These are phyloP conservation scores for Volvariella volvacea DNA, from an alignment of 1,284 basidiomycete genomes.

Conservation along the genomic window DNA sequence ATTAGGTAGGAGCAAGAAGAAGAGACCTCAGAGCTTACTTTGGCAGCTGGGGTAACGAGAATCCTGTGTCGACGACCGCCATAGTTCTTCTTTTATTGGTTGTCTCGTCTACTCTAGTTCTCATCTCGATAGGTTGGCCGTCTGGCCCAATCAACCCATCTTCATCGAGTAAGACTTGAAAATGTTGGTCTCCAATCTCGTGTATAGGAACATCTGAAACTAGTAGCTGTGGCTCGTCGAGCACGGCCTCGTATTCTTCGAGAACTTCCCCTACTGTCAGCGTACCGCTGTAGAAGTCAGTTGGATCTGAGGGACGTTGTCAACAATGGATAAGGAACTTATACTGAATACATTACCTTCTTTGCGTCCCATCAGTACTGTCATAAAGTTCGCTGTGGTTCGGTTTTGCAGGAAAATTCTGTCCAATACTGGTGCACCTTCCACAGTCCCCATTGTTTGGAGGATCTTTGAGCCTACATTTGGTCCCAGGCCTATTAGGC, in stretches of 20 bases:
- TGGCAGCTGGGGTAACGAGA: constrained; percentile 59
- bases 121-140: constrained; percentile 36
- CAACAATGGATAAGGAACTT: not conserved
- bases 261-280: constrained; percentile 42
- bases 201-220: constrained; percentile 28
- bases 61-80: constrained; percentile 63
- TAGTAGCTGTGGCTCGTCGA: constrained; percentile 33
- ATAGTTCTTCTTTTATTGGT: constrained; percentile 37
- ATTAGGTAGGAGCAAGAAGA: constrained; percentile 3
- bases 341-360: constrained; percentile 24
- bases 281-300: constrained; percentile 36
- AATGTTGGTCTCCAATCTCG: constrained; percentile 38
- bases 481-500: constrained; percentile 49
- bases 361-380: constrained; percentile 44
- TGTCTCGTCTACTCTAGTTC: constrained; percentile 34
- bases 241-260: constrained; percentile 30
- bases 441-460: constrained; percentile 15
- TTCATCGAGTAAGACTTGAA: constrained; percentile 42
- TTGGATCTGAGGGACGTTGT: constrained; percentile 23
- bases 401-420: constrained; percentile 55
- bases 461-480: constrained; percentile 36
- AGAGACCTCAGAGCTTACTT: constrained; percentile 25
- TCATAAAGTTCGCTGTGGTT: constrained; percentile 49
- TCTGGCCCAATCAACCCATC: constrained; percentile 46
- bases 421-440: constrained; percentile 47